Conservation (phyloP, 345 rosid species). For the Bruguiera parviflora region DNA sequence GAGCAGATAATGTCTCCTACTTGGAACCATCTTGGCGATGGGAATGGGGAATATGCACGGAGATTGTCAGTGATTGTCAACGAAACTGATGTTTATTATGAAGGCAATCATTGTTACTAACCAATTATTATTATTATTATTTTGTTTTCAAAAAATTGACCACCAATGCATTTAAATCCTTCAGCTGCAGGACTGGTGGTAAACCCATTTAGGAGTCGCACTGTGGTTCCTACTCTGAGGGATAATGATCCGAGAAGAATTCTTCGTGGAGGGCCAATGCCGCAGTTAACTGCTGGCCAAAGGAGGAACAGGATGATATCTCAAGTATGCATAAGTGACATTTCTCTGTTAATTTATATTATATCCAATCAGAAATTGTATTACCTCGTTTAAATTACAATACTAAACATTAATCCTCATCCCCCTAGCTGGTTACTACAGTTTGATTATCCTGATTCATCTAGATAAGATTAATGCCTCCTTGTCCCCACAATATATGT, state of each 20-base stretch:
- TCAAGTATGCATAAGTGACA: constrained; percentile 20
- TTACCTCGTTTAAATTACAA: too few relatives aligned
- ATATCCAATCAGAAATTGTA: too few relatives aligned
- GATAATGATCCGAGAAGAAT: constrained; percentile 7
- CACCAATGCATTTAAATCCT: neutral
- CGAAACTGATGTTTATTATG: neutral
- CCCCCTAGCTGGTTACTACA: neutral
- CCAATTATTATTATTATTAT: too few relatives aligned
- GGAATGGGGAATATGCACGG: constrained; percentile 1
- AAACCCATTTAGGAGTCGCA: constrained; percentile 7
- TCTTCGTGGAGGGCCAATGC: neutral
- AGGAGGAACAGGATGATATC: constrained; percentile 18
- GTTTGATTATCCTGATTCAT: neutral
- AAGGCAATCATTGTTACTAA: neutral
- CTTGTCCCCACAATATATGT: neutral
- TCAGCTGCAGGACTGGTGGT: constrained; percentile 3
- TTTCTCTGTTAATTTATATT: neutral
- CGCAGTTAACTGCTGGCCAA: neutral
- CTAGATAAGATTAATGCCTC: neutral
- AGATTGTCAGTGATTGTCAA: neutral
- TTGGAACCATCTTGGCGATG: neutral
- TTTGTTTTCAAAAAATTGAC: too few relatives aligned
- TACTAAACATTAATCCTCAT: neutral
- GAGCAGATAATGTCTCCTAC: constrained; percentile 2
- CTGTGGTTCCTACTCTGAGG: constrained; percentile 5